Evolutionary conservation across 1,139 yeast genomes (phyloP).

Genomic region (Debaryomyces coudertii): DNA sequence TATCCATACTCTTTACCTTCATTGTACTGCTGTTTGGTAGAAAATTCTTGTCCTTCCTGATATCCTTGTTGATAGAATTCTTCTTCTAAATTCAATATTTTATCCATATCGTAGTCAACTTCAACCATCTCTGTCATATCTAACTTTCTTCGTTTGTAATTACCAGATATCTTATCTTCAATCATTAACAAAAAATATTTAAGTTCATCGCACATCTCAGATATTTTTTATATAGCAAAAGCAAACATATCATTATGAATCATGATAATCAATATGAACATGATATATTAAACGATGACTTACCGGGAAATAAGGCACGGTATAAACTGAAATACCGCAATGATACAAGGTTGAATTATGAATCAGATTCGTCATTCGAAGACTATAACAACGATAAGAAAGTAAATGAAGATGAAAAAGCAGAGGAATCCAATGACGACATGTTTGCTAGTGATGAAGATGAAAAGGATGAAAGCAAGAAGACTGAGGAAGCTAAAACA

Average conservation of each 20-base stretch:
- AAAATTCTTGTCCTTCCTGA: constrained; percentile 54
- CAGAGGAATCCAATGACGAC: constrained; percentile 32
- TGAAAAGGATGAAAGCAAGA: constrained; percentile 16
- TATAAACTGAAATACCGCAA: constrained; percentile 24
- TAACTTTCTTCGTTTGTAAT: constrained; percentile 5
- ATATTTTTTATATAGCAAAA: not conserved
- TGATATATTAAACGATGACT: constrained; percentile 25
- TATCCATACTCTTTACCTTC: constrained; percentile 82
- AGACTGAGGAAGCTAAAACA: constrained; percentile 6
- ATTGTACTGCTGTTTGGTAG: constrained; percentile 43
- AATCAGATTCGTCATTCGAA: constrained; percentile 37
- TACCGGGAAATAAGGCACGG: constrained; percentile 29
- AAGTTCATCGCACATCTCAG: constrained; percentile 6
- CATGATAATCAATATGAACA: constrained; percentile 18
- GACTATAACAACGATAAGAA: constrained; percentile 15
- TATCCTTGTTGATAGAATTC: constrained; percentile 65
- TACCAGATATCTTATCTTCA: not conserved
- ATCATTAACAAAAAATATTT: not conserved
- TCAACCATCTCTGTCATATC: constrained; percentile 14
- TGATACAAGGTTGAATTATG: constrained; percentile 31
- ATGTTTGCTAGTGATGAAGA: constrained; percentile 42
- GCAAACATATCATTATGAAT: constrained; percentile 8
- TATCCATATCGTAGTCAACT: constrained; percentile 44
- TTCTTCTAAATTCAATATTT: constrained; percentile 55
- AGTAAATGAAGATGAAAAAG: constrained; percentile 15